Evolutionary conservation across 116 monocot species (phyloP).

Genomic region (Trichopus zeylanicus): DNA sequence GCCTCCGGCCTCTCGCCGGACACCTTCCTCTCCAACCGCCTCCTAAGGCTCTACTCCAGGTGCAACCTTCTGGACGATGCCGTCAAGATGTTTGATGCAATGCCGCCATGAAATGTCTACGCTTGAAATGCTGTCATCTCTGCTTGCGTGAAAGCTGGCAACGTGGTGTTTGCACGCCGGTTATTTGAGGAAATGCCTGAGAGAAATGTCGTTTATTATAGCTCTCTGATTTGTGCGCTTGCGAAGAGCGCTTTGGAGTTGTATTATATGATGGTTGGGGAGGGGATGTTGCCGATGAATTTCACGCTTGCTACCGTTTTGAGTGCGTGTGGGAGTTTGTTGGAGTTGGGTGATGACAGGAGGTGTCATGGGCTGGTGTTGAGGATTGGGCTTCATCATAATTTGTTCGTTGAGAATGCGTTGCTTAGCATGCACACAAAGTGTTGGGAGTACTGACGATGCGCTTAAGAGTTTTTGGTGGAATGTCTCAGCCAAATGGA

Average conservation of each 20-base stretch:
- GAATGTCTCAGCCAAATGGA: constrained; percentile 51
- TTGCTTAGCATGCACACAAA: constrained; percentile 72
- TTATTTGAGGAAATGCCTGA: constrained; percentile 69
- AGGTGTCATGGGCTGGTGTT: constrained; percentile 54
- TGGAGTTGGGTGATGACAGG: constrained; percentile 26
- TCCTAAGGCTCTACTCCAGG: constrained; percentile 64
- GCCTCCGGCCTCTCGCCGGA: constrained; percentile 35
- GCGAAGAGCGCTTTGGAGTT: constrained; percentile 32
- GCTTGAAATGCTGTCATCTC: constrained; percentile 70
- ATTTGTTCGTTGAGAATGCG: constrained; percentile 66
- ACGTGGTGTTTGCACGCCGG: constrained; percentile 29
- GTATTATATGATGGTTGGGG: constrained; percentile 42
- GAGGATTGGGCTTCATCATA: constrained; percentile 45
- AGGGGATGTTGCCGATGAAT: constrained; percentile 51
- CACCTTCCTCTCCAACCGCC: constrained; percentile 77
- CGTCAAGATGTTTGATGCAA: constrained; percentile 31
- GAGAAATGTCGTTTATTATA: constrained; percentile 76
- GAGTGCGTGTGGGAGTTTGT: constrained; percentile 51
- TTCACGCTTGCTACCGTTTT: constrained; percentile 75
- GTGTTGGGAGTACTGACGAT: constrained; percentile 32
- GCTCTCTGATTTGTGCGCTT: constrained; percentile 50
- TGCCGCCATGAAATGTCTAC: constrained; percentile 48
- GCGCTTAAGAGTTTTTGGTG: constrained; percentile 55
- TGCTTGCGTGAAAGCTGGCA: constrained; percentile 25
- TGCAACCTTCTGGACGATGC: constrained; percentile 23